Evolutionary conservation across 495 filamentous ascomycete genomes (phyloP).

Genomic region (Aspergillus affinis): DNA sequence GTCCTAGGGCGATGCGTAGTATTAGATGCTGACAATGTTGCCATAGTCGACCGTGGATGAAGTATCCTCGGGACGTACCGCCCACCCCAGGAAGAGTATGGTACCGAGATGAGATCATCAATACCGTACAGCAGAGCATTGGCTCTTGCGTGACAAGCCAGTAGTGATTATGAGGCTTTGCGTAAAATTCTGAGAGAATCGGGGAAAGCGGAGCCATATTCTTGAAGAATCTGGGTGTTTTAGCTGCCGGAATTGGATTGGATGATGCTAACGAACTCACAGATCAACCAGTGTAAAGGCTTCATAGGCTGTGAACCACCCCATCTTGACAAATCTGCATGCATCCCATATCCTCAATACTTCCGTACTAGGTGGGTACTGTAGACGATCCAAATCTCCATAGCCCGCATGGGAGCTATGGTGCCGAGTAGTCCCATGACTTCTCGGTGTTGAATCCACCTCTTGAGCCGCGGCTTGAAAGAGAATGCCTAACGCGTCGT

Average conservation of each 20-base stretch:
- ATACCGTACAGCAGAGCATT: conserved; percentile 40
- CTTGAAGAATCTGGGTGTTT: conserved; percentile 29
- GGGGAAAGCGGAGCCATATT: conserved; percentile 39
- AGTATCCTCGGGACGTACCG: conserved; percentile 34
- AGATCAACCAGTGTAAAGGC: conserved; percentile 18
- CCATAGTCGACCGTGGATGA: conserved; percentile 45
- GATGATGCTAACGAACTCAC: background rate
- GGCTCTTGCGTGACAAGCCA: conserved; percentile 39
- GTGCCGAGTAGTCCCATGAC: background rate
- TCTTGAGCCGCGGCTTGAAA: conserved; percentile 32
- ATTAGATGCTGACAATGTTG: conserved; percentile 43
- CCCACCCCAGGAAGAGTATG: conserved; percentile 36
- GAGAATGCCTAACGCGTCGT: conserved; percentile 37
- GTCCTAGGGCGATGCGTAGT: conserved; percentile 37
- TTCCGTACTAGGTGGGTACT: conserved; percentile 14
- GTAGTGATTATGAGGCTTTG: conserved; percentile 32
- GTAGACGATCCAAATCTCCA: background rate
- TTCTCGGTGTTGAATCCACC: background rate
- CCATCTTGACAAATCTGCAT: conserved; percentile 43
- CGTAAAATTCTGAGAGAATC: conserved; percentile 39
- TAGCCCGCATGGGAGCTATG: background rate
- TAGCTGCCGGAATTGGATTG: background rate
- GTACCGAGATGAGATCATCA: conserved; percentile 40
- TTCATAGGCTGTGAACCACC: conserved; percentile 43
- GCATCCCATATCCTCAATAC: conserved; percentile 35